These are phyloP conservation scores for Prillingera fragicola DNA, from an alignment of 1,284 basidiomycete genomes.

Conservation along the genomic window DNA sequence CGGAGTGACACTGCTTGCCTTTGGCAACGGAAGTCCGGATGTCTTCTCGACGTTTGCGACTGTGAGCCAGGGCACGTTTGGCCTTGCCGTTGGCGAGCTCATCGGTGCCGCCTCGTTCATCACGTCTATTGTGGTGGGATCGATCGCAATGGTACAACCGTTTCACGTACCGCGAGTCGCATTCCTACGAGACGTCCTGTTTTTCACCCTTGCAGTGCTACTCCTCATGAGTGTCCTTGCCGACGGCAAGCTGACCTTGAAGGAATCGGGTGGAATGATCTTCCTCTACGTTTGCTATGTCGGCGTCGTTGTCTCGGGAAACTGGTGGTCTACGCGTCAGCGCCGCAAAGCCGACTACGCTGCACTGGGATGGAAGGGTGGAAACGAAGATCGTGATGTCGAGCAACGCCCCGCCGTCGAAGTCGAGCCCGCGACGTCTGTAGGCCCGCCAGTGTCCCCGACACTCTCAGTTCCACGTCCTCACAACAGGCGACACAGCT, in stretches of 20 bases:
- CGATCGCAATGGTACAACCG: conserved; percentile 90
- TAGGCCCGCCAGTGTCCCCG: too few relatives aligned
- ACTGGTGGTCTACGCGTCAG: conserved; percentile 61
- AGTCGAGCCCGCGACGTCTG: conserved; percentile 7
- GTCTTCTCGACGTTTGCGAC: conserved; percentile 92
- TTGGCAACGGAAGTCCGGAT: conserved; percentile 89
- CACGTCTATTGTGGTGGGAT: conserved; percentile 88
- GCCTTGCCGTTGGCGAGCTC: conserved; percentile 88
- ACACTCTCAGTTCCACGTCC: too few relatives aligned
- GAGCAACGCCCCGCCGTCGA: background rate
- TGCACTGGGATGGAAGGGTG: conserved; percentile 12
- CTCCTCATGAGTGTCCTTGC: conserved; percentile 69
- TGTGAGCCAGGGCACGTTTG: conserved; percentile 76
- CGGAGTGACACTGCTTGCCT: conserved; percentile 86
- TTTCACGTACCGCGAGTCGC: conserved; percentile 75
- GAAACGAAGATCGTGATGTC: conserved; percentile 1
- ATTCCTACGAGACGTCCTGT: conserved; percentile 88
- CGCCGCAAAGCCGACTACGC: conserved; percentile 39
- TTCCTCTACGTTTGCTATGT: conserved; percentile 76
- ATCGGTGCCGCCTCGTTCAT: conserved; percentile 94
- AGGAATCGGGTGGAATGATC: conserved; percentile 72
- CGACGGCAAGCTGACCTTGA: conserved; percentile 66
- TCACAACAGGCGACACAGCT: background rate
- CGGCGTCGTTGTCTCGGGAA: conserved; percentile 64
- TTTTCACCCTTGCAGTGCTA: conserved; percentile 76